A percentile compares a stretch with the other conserved stretches of the same genome.
Conservation (phyloP, 805 yeast species). For the Metschnikowia sp. region DNA sequence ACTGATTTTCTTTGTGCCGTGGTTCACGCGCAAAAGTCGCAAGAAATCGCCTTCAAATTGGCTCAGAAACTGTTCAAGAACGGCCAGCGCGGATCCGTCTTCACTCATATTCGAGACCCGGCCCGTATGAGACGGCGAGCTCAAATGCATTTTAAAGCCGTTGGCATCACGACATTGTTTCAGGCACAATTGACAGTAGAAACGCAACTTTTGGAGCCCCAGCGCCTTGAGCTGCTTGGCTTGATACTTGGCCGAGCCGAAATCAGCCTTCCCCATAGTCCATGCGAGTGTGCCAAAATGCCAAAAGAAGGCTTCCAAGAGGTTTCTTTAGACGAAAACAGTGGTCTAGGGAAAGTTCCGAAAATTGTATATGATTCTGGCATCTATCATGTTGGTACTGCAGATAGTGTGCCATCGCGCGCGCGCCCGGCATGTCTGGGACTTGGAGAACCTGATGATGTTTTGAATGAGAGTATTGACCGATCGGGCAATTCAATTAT, state of each 20-base stretch:
- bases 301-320: no score
- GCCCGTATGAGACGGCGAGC: conserved; percentile 72
- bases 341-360: no score
- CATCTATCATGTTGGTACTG: no score
- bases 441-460: no score
- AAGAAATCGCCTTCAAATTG: conserved; percentile 66
- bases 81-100: conserved; percentile 42
- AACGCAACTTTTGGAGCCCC: conserved; percentile 82
- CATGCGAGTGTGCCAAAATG: no score
- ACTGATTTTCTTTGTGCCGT: conserved; percentile 76
- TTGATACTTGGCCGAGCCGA: conserved; percentile 56
- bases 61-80: conserved; percentile 56
- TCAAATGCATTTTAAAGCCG: conserved; percentile 89
- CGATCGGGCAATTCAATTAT: no score
- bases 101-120: conserved; percentile 39
- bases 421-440: no score
- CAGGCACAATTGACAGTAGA: conserved; percentile 87
- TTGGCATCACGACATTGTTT: conserved; percentile 96
- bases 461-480: no score
- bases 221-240: conserved; percentile 74
- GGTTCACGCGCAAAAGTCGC: conserved; percentile 56
- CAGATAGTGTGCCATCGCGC: no score
- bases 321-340: no score
- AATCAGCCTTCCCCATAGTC: conserved; percentile 32
- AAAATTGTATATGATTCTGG: no score